Percentiles rank a stretch among this genome's conserved stretches.
Conservation (phyloP, 306 rosid species). For the Acacia confusa region DNA sequence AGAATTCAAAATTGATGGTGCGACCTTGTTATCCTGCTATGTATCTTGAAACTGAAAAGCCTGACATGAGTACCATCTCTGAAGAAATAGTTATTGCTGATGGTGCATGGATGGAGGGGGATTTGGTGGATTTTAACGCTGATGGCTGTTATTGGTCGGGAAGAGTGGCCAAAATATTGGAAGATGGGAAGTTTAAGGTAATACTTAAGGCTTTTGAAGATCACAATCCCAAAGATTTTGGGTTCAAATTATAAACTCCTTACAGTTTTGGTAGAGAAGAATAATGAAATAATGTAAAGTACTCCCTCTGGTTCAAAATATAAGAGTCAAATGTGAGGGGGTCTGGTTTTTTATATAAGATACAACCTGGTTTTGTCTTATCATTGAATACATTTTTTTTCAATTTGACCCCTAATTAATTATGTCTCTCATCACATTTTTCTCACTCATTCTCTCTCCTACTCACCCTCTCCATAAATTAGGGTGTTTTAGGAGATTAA, state of each 20-base stretch:
- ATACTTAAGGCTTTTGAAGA: conserved; percentile 6
- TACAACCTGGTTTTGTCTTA: too few species aligned
- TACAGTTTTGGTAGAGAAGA: too few species aligned
- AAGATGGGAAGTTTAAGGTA: conserved; percentile 60
- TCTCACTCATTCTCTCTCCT: too few species aligned
- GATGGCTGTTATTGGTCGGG: conserved; percentile 88
- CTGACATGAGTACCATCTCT: conserved; percentile 43
- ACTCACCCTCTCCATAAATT: too few species aligned
- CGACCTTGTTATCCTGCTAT: conserved; percentile 75
- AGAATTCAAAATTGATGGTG: conserved; percentile 51
- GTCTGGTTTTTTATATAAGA: too few species aligned
- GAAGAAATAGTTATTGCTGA: conserved; percentile 48
- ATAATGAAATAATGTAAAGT: not conserved
- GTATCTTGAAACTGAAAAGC: conserved; percentile 33
- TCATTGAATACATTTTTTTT: too few species aligned
- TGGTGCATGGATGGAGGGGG: conserved; percentile 70
- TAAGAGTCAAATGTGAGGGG: too few species aligned
- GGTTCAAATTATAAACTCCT: not conserved
- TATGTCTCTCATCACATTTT: too few species aligned
- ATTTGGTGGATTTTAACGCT: conserved; percentile 78
- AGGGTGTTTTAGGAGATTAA: too few species aligned
- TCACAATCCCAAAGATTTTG: not conserved
- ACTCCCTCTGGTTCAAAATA: too few species aligned
- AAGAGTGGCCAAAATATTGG: conserved; percentile 47
- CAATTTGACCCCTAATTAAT: too few species aligned